phyloP scores from a whole-genome alignment of 1,284 basidiomycete genomes.

The Kwoniella shivajii region DNA sequence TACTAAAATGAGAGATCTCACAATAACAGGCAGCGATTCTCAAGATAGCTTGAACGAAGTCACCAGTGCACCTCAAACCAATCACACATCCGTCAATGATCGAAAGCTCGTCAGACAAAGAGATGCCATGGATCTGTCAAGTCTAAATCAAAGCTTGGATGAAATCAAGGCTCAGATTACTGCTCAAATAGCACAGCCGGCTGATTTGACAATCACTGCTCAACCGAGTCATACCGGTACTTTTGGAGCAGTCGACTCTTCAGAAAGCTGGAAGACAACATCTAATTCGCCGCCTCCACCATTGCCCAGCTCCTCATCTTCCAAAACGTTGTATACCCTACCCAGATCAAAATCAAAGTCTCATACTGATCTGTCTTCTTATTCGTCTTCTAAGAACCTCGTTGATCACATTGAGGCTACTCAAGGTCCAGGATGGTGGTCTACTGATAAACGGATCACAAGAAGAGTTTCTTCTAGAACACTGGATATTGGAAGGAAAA shows the following conservation, averaged over 20 bases:
- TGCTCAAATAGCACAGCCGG: not conserved
- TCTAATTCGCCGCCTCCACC: not conserved
- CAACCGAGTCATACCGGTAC: constrained; percentile 1
- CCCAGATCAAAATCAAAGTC: constrained; percentile 21
- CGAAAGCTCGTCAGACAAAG: too few species aligned
- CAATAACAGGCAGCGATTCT: constrained; percentile 7
- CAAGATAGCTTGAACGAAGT: too few species aligned
- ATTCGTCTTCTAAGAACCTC: constrained; percentile 18
- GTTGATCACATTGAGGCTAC: constrained; percentile 25
- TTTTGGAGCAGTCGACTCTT: not conserved
- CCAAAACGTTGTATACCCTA: constrained; percentile 1
- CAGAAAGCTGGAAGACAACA: not conserved
- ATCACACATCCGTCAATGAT: constrained; percentile 13
- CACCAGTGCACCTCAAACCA: too few species aligned
- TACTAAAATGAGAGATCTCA: constrained; percentile 14
- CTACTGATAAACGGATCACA: constrained; percentile 13
- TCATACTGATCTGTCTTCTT: constrained; percentile 18
- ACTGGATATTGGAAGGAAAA: not conserved
- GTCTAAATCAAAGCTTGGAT: not conserved
- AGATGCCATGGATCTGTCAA: not conserved
- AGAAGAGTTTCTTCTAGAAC: not conserved
- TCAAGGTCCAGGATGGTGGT: constrained; percentile 34
- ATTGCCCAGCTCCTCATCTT: constrained; percentile 3
- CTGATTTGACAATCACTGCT: not conserved
- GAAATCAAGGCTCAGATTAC: not conserved